These are phyloP conservation scores for Fermentozyma sake DNA, from an alignment of 1,139 yeast genomes.

Conservation along the genomic window DNA sequence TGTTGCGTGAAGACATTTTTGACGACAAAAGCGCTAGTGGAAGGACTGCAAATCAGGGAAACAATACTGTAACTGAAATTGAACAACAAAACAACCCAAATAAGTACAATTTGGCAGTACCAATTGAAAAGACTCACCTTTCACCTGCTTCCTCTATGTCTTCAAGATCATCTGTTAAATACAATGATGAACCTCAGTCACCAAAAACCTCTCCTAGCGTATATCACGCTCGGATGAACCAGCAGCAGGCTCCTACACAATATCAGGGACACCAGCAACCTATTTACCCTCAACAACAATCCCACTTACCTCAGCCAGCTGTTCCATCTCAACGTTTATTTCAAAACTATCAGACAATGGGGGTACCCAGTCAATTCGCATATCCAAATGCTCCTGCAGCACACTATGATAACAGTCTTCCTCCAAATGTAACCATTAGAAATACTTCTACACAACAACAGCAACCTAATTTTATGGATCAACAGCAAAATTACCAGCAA, in stretches of 20 bases:
- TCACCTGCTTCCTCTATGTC: conserved; percentile 38
- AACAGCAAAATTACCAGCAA: conserved; percentile 3
- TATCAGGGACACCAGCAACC: conserved; percentile 3
- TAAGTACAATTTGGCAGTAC: conserved; percentile 9
- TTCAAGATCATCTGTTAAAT: conserved; percentile 27
- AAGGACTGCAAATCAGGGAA: background rate
- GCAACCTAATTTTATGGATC: conserved; percentile 7
- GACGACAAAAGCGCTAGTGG: conserved; percentile 16
- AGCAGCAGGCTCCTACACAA: conserved; percentile 3
- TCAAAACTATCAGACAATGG: conserved; percentile 10
- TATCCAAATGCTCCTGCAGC: conserved; percentile 8
- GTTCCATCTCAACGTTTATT: conserved; percentile 12
- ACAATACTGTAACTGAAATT: conserved; percentile 1
- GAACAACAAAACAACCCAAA: background rate
- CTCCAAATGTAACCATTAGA: conserved; percentile 11
- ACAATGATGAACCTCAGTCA: conserved; percentile 37
- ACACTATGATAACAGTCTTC: conserved; percentile 7
- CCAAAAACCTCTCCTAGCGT: conserved; percentile 38
- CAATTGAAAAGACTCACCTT: conserved; percentile 12
- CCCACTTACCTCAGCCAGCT: conserved; percentile 9
- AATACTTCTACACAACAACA: conserved; percentile 7
- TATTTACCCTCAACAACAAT: conserved; percentile 7
- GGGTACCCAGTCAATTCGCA: conserved; percentile 11
- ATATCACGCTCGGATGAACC: conserved; percentile 13
- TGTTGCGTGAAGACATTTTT: conserved; percentile 42